Evolutionary conservation across 345 rosid genomes (phyloP), one percentile per base, ranked within the genome.

Genomic region (Punica granatum): DNA sequence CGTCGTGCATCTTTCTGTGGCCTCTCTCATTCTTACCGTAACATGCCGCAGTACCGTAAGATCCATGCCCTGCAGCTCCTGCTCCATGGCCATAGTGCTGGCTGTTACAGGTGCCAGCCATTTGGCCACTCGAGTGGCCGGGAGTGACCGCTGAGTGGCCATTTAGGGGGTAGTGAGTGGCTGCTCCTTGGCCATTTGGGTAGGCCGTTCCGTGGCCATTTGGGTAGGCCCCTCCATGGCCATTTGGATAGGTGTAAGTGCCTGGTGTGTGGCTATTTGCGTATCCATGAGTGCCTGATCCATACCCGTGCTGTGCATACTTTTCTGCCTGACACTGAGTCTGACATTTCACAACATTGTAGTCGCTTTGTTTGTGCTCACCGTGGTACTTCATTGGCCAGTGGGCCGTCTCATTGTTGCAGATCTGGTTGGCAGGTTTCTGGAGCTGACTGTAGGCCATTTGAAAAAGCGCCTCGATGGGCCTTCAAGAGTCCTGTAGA

Each of bases 401-500:
- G 37, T 60, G 65, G 18, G 39, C 35, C 62, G 31, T 15, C 69
- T 37, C 70, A 18, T 68, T 63, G 30, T 59, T 30, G 71, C 71
- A 36, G 64, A 26, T 41, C 34, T 39, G 71, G 13, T 56, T 19
- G 48, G 71, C 19, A 6, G 65, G 64, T 31, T 31, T 59, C 32
- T 68, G 64, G 53, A 68, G 34, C 71, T 68, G 71, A 26, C 71
- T 39, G 30, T 63, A 59, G 71, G 71, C 71, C 71, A 68, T 68
- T 30, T 44, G 23, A n/a, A 41, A 68, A 30, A 32, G 71, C 26
- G 6, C 61, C 42, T 68, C 33, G 26, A 32, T 35, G 60, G 31
- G 35, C 44, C 19, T 25, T 37, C 23, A 16, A 12, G 30, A 59
- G 53, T 30, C 6, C 41, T 37, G 41, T 37, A 37, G 41, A 37